Percentiles rank a stretch among this genome's conserved stretches.
These are phyloP conservation scores for Pterocarpus santalinus DNA, from an alignment of 306 rosid genomes.

Conservation along the genomic window DNA sequence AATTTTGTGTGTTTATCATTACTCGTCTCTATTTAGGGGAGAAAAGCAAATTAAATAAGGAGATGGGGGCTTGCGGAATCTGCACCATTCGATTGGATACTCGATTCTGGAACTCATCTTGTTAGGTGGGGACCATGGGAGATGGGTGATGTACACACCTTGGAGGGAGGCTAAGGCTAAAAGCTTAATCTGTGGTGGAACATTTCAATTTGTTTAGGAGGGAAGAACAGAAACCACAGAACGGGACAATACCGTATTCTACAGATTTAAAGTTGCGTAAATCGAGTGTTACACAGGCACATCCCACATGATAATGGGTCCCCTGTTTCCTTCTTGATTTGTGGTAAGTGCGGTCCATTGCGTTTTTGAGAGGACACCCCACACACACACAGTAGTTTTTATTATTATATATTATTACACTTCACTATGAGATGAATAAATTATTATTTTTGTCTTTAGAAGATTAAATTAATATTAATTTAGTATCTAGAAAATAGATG, in stretches of 20 bases:
- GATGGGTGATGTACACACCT: neutral
- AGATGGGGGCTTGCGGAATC: conserved; percentile 5
- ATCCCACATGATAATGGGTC: neutral
- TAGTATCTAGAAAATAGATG: too few species aligned
- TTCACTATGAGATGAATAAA: too few species aligned
- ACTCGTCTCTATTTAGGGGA: conserved; percentile 32
- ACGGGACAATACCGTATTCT: neutral
- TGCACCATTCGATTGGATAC: conserved; percentile 41
- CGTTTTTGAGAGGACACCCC: too few species aligned
- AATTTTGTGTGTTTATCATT: too few species aligned
- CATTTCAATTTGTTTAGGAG: neutral
- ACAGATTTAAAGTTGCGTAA: neutral
- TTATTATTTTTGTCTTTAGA: too few species aligned
- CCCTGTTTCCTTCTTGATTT: neutral
- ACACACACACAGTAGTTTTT: too few species aligned
- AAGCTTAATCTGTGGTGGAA: conserved; percentile 1
- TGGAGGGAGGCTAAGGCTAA: neutral
- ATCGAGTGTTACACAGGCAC: neutral
- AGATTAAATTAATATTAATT: too few species aligned
- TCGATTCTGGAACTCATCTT: conserved; percentile 44
- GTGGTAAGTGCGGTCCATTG: too few species aligned
- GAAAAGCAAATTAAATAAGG: neutral
- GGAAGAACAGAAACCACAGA: conserved; percentile 8
- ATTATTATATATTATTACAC: too few species aligned
- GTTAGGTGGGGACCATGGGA: conserved; percentile 37